These are phyloP conservation scores for Tremella fuciformis DNA, from an alignment of 768 basidiomycete species.

Conservation along the genomic window DNA sequence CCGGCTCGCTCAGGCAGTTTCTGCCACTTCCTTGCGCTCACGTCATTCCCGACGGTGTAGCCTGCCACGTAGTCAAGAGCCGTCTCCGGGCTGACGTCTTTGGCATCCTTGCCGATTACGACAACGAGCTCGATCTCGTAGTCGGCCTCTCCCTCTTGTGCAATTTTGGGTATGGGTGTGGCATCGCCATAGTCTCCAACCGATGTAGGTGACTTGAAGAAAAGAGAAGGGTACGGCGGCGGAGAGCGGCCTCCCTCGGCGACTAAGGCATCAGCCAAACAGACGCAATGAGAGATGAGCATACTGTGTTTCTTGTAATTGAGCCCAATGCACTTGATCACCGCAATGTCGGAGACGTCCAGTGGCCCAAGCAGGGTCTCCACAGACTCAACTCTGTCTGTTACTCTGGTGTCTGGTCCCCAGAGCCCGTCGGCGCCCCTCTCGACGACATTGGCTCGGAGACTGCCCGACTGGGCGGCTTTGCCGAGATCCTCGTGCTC, in stretches of 20 bases:
- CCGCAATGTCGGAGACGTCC: conserved; percentile 7
- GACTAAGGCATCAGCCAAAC: conserved; percentile 3
- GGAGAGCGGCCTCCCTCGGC: conserved; percentile 24
- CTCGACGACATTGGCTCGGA: conserved; percentile 17
- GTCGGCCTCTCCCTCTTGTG: conserved; percentile 27
- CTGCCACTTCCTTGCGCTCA: conserved; percentile 28
- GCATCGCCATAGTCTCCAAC: conserved; percentile 16
- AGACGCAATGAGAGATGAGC: not conserved
- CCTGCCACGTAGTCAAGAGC: conserved; percentile 80
- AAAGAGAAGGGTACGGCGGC: conserved; percentile 32
- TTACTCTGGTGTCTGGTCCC: not conserved
- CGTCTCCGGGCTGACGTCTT: conserved; percentile 70
- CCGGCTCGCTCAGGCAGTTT: conserved; percentile 7
- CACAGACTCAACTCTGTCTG: not conserved
- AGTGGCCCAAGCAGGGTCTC: conserved; percentile 18
- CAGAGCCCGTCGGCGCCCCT: not conserved
- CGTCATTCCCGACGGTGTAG: conserved; percentile 48
- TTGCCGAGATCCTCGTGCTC: conserved; percentile 5
- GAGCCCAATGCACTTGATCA: conserved; percentile 16
- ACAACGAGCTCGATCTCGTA: conserved; percentile 54
- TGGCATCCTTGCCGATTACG: conserved; percentile 70
- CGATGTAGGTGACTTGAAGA: conserved; percentile 40
- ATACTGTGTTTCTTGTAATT: conserved; percentile 28
- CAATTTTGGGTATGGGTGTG: conserved; percentile 19
- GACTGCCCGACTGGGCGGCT: conserved; percentile 1